These are phyloP conservation scores for Eustoma russellianum DNA, from an alignment of 257 asterid species.

Conservation along the genomic window DNA sequence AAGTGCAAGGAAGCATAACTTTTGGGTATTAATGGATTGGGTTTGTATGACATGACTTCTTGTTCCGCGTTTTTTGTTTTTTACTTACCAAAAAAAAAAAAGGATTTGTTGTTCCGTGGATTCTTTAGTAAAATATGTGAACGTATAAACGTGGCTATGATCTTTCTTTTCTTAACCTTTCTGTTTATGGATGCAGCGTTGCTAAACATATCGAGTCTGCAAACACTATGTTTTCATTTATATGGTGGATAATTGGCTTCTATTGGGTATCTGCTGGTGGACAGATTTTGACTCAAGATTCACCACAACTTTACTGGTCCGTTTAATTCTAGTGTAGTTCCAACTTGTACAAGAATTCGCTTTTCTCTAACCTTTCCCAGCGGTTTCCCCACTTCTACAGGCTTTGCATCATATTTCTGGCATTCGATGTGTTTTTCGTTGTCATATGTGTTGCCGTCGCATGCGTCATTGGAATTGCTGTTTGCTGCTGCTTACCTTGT, in stretches of 20 bases:
- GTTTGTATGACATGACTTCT: no score
- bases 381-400: slow-evolving; percentile 33
- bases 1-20: no score
- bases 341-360: not conserved
- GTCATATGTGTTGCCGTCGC: slow-evolving; percentile 93
- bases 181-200: slow-evolving; percentile 34
- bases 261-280: slow-evolving; percentile 93
- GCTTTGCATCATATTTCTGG: slow-evolving; percentile 90
- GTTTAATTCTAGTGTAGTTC: slow-evolving; percentile 18
- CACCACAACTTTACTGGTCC: slow-evolving; percentile 94
- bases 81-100: no score
- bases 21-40: no score
- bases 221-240: slow-evolving; percentile 87
- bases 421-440: slow-evolving; percentile 90
- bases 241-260: slow-evolving; percentile 97
- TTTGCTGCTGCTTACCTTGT: slow-evolving; percentile 96
- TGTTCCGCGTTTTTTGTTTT: no score
- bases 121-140: no score
- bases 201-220: slow-evolving; percentile 81
- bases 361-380: not conserved
- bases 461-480: slow-evolving; percentile 84
- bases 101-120: no score
- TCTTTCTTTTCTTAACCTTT: slow-evolving; percentile 8
- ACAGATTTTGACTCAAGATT: slow-evolving; percentile 40
- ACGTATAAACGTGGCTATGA: no score